Percentiles rank a stretch among this genome's conserved stretches.
These are phyloP conservation scores for Talaromyces pinophilus DNA, from an alignment of 2,329 filamentous ascomycete species.

Conservation along the genomic window DNA sequence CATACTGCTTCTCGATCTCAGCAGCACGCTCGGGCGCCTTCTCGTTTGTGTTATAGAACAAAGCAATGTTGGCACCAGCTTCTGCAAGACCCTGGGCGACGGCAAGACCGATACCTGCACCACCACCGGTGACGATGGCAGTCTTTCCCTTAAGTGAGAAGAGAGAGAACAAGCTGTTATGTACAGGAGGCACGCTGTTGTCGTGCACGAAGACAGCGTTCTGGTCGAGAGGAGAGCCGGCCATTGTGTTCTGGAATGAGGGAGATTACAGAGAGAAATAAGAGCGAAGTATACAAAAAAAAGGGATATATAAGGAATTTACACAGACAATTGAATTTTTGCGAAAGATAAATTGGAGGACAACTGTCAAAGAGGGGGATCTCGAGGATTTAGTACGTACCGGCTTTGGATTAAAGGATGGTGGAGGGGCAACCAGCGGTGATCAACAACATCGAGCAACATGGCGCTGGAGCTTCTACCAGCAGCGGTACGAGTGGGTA, in stretches of 20 bases:
- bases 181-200: conserved; percentile 53
- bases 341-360: conserved; percentile 1
- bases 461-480: conserved; percentile 6
- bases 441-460: conserved; percentile 19
- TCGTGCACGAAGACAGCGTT: conserved; percentile 57
- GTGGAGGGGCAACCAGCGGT: conserved; percentile 22
- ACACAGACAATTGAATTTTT: not conserved
- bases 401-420: conserved; percentile 1
- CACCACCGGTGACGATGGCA: conserved; percentile 69
- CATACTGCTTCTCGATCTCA: conserved; percentile 65
- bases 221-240: conserved; percentile 40
- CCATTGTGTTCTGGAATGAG: conserved; percentile 30
- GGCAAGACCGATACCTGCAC: conserved; percentile 67
- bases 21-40: conserved; percentile 63
- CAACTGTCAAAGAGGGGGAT: conserved; percentile 15
- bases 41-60: conserved; percentile 72
- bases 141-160: conserved; percentile 71
- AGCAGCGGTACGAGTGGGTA: conserved; percentile 18
- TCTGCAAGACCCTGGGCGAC: conserved; percentile 67
- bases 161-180: conserved; percentile 59
- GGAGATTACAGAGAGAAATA: conserved; percentile 3
- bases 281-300: conserved; percentile 5
- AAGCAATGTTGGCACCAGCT: conserved; percentile 69
- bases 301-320: not conserved
- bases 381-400: not conserved